phyloP scores from a whole-genome alignment of 345 rosid genomes.

The Moricandia arvensis region DNA sequence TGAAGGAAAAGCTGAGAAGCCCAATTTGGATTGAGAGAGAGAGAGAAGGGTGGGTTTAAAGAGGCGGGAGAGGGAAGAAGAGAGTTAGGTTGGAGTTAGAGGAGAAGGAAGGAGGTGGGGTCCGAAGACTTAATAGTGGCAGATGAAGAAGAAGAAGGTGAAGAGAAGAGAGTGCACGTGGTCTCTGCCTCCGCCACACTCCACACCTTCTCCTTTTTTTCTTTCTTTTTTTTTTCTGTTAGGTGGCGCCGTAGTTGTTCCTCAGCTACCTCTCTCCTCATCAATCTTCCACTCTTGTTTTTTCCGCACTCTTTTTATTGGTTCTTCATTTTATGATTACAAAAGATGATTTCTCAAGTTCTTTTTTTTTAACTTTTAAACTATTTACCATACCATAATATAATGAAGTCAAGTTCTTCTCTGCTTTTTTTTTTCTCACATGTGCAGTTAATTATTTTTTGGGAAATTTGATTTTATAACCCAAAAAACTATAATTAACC shows the following conservation, averaged over 20 bases:
- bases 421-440: not conserved
- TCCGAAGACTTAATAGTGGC: slow-evolving; percentile 37
- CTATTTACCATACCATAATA: not conserved
- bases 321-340: not conserved
- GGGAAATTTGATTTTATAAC: too few species aligned
- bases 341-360: not conserved
- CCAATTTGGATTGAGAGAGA: not conserved
- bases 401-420: not conserved
- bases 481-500: too few species aligned
- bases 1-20: not conserved
- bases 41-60: slow-evolving; percentile 27
- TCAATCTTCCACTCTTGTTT: slow-evolving; percentile 34
- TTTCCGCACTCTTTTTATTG: slow-evolving; percentile 18
- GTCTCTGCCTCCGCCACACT: slow-evolving; percentile 53
- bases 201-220: slow-evolving; percentile 22
- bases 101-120: slow-evolving; percentile 39
- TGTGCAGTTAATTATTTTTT: too few species aligned
- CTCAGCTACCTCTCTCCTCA: slow-evolving; percentile 39
- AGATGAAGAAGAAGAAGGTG: slow-evolving; percentile 27
- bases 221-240: slow-evolving; percentile 1
- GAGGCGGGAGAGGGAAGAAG: slow-evolving; percentile 27
- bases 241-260: slow-evolving; percentile 26
- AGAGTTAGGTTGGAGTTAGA: slow-evolving; percentile 63
- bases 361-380: not conserved
- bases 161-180: slow-evolving; percentile 50